A percentile compares a stretch with the other conserved stretches of the same genome.
These are phyloP conservation scores for Fraxinus americana DNA, from an alignment of 257 asterid species.

Conservation along the genomic window DNA sequence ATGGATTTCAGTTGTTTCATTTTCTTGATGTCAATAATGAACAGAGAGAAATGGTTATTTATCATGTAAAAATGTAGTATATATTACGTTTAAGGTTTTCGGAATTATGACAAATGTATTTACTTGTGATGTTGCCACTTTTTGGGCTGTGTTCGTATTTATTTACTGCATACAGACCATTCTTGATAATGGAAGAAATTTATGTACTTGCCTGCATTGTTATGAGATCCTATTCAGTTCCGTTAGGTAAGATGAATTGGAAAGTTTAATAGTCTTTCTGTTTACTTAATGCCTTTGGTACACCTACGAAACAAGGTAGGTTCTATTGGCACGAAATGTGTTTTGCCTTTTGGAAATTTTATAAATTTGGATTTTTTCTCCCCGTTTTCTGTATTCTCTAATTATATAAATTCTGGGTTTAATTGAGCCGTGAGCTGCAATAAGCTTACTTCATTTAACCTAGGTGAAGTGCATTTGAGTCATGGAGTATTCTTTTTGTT, in stretches of 20 bases:
- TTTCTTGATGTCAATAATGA: neutral
- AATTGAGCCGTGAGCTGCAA: neutral
- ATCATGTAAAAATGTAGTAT: neutral
- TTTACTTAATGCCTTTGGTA: neutral
- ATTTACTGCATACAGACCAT: neutral
- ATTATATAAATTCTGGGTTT: neutral
- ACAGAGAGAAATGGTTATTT: neutral
- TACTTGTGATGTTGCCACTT: neutral
- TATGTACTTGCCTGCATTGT: neutral
- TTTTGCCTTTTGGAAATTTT: neutral
- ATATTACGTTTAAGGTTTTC: too few species aligned
- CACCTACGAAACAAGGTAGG: neutral
- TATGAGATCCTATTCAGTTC: neutral
- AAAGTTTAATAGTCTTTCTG: neutral
- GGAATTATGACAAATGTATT: neutral
- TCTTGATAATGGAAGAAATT: neutral
- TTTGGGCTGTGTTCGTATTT: neutral
- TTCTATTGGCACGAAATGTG: neutral
- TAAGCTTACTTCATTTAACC: slow-evolving; percentile 14
- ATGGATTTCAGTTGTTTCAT: neutral
- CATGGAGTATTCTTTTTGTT: neutral
- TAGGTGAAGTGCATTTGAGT: neutral
- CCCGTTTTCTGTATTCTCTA: neutral
- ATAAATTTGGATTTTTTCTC: neutral
- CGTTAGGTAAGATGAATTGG: neutral